phyloP scores from a whole-genome alignment of 106 monocot species.

The Xerophyta viscosa region DNA sequence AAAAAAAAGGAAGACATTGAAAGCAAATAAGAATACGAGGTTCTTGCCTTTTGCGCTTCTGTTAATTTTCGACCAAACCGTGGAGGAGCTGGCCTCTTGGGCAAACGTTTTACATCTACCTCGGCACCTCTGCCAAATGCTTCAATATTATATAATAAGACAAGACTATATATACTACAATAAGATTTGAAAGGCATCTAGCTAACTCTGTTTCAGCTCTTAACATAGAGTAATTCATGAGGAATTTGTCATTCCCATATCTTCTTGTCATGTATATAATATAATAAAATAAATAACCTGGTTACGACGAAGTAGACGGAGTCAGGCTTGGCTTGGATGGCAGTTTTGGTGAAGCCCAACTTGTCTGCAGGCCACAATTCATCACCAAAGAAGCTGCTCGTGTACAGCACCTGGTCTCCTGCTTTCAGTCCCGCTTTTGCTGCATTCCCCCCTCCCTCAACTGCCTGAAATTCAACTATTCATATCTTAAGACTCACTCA shows the following conservation, averaged over 20 bases:
- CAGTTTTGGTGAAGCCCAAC: slow-evolving; percentile 94
- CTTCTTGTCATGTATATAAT: too few species aligned
- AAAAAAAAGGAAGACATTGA: not conserved
- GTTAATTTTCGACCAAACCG: slow-evolving; percentile 79
- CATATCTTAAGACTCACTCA: too few species aligned
- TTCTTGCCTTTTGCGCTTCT: slow-evolving; percentile 75
- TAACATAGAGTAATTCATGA: too few species aligned
- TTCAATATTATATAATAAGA: not conserved
- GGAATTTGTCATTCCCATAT: too few species aligned
- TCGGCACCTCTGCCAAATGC: slow-evolving; percentile 55
- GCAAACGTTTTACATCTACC: slow-evolving; percentile 84
- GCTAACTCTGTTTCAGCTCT: too few species aligned
- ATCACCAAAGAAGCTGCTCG: slow-evolving; percentile 98
- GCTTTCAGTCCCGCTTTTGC: slow-evolving; percentile 77
- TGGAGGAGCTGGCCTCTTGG: slow-evolving; percentile 96
- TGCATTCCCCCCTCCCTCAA: slow-evolving; percentile 88
- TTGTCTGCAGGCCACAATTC: slow-evolving; percentile 99
- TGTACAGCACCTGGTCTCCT: slow-evolving; percentile 91
- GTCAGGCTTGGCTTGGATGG: slow-evolving; percentile 94
- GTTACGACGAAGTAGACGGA: slow-evolving; percentile 96
- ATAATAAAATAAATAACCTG: slow-evolving; percentile 40
- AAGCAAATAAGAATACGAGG: not conserved
- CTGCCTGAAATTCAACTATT: slow-evolving; percentile 30
- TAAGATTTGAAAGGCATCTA: too few species aligned
- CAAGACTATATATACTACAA: not conserved